Percentiles rank a stretch among this genome's conserved stretches.
Evolutionary conservation across 2,329 filamentous ascomycete species (phyloP).

Genomic region (Amphichorda felina): DNA sequence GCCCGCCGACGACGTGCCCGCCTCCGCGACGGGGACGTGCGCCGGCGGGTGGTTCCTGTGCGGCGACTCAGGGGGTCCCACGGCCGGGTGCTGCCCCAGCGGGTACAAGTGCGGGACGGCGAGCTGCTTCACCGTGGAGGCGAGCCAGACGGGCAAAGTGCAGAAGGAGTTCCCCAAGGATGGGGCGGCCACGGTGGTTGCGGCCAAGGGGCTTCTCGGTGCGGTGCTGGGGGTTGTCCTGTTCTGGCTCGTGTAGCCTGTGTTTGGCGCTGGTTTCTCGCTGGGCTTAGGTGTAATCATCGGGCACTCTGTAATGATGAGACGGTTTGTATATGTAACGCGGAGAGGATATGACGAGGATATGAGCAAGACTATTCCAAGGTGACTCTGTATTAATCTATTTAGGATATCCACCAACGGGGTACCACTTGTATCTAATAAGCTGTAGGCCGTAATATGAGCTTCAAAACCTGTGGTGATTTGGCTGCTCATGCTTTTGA

Average conservation of each 20-base stretch:
- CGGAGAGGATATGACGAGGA: no score
- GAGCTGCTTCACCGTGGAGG: slow-evolving; percentile 52
- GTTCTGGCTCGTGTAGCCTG: neutral
- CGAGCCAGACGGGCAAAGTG: slow-evolving; percentile 42
- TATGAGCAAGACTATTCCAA: no score
- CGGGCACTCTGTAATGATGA: no score
- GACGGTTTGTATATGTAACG: no score
- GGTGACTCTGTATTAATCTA: no score
- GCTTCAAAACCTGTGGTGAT: no score
- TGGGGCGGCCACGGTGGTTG: neutral
- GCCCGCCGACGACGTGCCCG: slow-evolving; percentile 33
- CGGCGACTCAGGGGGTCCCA: slow-evolving; percentile 39
- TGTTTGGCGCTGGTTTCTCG: neutral
- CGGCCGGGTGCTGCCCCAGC: slow-evolving; percentile 74
- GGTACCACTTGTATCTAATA: no score
- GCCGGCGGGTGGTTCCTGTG: slow-evolving; percentile 73
- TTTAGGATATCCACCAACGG: no score
- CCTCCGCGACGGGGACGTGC: slow-evolving; percentile 40
- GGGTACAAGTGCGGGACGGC: slow-evolving; percentile 63
- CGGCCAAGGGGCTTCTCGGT: neutral
- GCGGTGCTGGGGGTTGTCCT: neutral
- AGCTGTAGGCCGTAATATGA: no score
- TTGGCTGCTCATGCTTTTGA: no score
- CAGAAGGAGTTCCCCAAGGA: slow-evolving; percentile 36
- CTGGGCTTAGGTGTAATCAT: no score